phyloP scores from a whole-genome alignment of 1,139 yeast genomes.

The Candida pseudocylindracea region DNA sequence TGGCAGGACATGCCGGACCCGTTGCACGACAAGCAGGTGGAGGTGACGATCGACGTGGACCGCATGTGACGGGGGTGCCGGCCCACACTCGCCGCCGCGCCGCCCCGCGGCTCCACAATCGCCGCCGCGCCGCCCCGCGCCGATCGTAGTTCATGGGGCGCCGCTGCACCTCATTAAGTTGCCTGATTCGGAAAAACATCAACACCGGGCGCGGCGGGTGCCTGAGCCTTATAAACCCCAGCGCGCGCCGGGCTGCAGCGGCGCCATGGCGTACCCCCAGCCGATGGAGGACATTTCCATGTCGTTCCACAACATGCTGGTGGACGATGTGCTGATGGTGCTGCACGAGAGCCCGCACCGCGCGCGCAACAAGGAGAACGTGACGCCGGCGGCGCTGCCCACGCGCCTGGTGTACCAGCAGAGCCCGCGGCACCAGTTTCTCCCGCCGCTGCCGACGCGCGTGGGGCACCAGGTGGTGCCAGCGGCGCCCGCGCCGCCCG shows the following conservation, averaged over 20 bases:
- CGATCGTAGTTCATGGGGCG: too few species aligned
- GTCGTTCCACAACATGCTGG: slow-evolving; percentile 5
- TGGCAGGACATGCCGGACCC: too few species aligned
- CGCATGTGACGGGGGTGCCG: too few species aligned
- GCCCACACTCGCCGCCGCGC: too few species aligned
- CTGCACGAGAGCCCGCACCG: slow-evolving; percentile 17
- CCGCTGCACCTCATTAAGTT: too few species aligned
- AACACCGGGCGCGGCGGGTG: too few species aligned
- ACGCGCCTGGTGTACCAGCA: slow-evolving; percentile 16
- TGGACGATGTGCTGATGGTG: slow-evolving; percentile 20
- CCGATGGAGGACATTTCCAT: slow-evolving; percentile 12
- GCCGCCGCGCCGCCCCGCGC: too few species aligned
- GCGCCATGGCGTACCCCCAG: too few species aligned
- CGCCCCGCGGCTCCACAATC: too few species aligned
- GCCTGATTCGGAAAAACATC: too few species aligned
- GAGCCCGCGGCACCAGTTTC: slow-evolving; percentile 8
- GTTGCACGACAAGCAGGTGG: not conserved
- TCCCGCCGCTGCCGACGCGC: slow-evolving; percentile 1
- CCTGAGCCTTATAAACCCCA: too few species aligned
- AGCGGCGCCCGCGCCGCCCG: slow-evolving; percentile 14
- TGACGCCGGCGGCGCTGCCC: slow-evolving; percentile 22
- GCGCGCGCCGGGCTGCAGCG: too few species aligned
- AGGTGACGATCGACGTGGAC: not conserved
- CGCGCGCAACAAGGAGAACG: slow-evolving; percentile 15
- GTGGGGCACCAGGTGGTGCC: slow-evolving; percentile 4